These are phyloP conservation scores for Cladophialophora immunda DNA, from an alignment of 2,329 filamentous ascomycete species.

Conservation along the genomic window DNA sequence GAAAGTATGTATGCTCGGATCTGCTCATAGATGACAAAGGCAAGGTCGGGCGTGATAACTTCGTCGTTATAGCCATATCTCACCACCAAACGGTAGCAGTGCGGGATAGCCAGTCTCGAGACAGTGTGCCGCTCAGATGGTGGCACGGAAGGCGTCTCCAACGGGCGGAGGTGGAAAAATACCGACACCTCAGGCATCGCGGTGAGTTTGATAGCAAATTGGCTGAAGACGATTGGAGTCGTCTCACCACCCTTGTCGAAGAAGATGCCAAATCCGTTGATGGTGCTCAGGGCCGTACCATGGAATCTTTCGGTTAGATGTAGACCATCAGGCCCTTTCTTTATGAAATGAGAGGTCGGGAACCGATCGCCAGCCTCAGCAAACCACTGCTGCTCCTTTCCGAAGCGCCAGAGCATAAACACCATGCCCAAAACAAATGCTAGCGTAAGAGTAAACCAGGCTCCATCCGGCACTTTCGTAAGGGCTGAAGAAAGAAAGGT, in stretches of 20 bases:
- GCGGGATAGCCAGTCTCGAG: conserved; percentile 58
- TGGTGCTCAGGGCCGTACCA: conserved; percentile 53
- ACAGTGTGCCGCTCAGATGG: conserved; percentile 61
- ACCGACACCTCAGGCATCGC: conserved; percentile 73
- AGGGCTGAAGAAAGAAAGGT: conserved; percentile 74
- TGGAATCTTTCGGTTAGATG: conserved; percentile 53
- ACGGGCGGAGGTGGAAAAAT: conserved; percentile 76
- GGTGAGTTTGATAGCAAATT: conserved; percentile 76
- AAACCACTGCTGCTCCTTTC: conserved; percentile 79
- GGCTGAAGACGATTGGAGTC: conserved; percentile 72
- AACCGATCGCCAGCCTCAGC: conserved; percentile 72
- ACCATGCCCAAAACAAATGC: conserved; percentile 68
- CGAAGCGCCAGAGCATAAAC: conserved; percentile 80
- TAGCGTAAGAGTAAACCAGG: conserved; percentile 78
- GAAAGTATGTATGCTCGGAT: conserved; percentile 61
- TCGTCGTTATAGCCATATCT: conserved; percentile 78
- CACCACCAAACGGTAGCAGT: conserved; percentile 73
- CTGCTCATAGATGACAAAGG: conserved; percentile 66
- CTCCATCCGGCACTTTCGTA: conserved; percentile 76
- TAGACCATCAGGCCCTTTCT: conserved; percentile 36
- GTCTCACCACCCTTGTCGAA: conserved; percentile 77
- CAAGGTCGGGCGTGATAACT: conserved; percentile 72
- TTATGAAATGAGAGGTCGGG: conserved; percentile 52
- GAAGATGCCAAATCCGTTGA: conserved; percentile 73
- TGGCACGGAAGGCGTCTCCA: conserved; percentile 66